Evolutionary conservation across 2,329 filamentous ascomycete genomes (phyloP).

Genomic region (Elsinoe necatrix): DNA sequence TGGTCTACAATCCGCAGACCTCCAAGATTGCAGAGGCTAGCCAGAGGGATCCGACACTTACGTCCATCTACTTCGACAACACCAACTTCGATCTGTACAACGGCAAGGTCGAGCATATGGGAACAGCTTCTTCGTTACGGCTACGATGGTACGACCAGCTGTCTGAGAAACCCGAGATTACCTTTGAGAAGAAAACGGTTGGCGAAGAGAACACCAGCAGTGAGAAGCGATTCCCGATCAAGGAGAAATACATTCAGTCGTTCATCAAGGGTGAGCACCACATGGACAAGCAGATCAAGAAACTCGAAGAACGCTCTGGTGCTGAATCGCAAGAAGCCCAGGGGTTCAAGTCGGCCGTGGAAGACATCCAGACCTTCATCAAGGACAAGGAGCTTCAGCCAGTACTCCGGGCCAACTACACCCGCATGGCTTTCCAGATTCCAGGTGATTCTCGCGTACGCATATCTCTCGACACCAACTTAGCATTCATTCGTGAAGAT

Average conservation of each 20-base stretch:
- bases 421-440: slow-evolving; percentile 91
- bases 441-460: slow-evolving; percentile 83
- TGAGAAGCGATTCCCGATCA: slow-evolving; percentile 74
- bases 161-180: slow-evolving; percentile 66
- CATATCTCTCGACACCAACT: slow-evolving; percentile 84
- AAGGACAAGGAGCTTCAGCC: slow-evolving; percentile 70
- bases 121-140: slow-evolving; percentile 72
- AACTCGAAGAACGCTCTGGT: slow-evolving; percentile 70
- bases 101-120: slow-evolving; percentile 68
- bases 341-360: slow-evolving; percentile 61
- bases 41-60: slow-evolving; percentile 77
- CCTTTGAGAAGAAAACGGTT: slow-evolving; percentile 82
- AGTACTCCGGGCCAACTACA: slow-evolving; percentile 84
- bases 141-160: slow-evolving; percentile 89
- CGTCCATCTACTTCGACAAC: slow-evolving; percentile 93
- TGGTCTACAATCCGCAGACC: slow-evolving; percentile 85
- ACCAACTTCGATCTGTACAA: slow-evolving; percentile 76
- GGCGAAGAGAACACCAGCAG: slow-evolving; percentile 66
- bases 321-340: slow-evolving; percentile 58
- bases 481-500: slow-evolving; percentile 74
- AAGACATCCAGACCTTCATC: slow-evolving; percentile 72
- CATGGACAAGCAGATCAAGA: slow-evolving; percentile 82
- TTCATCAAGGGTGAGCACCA: slow-evolving; percentile 83
- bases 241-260: slow-evolving; percentile 84
- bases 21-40: slow-evolving; percentile 72